These are phyloP conservation scores for Elymus sibiricus DNA, from an alignment of 176 grass and related monocot genomes.

Conservation along the genomic window DNA sequence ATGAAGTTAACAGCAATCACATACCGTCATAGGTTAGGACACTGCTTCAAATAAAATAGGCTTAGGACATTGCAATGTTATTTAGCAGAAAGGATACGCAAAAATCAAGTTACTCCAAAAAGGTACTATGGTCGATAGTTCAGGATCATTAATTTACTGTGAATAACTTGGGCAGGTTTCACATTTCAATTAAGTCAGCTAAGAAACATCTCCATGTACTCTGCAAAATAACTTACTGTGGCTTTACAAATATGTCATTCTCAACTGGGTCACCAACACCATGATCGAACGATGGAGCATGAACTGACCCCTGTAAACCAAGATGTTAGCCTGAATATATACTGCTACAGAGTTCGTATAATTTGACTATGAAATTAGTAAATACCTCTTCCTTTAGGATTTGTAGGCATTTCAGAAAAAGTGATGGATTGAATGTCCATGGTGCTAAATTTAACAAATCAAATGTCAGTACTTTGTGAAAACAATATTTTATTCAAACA, in stretches of 20 bases:
- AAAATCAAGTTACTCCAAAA: constrained; percentile 14
- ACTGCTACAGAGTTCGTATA: background rate
- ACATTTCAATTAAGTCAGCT: background rate
- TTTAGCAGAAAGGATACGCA: background rate
- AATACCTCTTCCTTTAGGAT: constrained; percentile 71
- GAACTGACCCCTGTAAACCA: constrained; percentile 62
- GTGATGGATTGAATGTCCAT: constrained; percentile 79
- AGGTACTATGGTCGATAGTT: background rate
- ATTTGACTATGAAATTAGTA: constrained; percentile 5
- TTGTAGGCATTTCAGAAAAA: constrained; percentile 74
- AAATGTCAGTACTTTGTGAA: constrained; percentile 17
- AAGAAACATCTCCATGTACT: background rate
- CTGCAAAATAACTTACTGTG: constrained; percentile 46
- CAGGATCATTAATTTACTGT: background rate
- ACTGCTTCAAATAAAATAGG: background rate
- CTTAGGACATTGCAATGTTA: background rate
- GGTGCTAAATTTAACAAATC: constrained; percentile 54
- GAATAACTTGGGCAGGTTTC: background rate
- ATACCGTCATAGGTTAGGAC: background rate
- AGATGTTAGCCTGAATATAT: background rate
- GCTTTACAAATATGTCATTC: constrained; percentile 75
- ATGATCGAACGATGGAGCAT: constrained; percentile 98
- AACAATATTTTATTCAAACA: constrained; percentile 20
- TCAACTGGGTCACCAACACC: constrained; percentile 93
- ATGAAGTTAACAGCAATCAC: background rate